phyloP scores from a whole-genome alignment of 805 yeast species.

The Metschnikowia peoriensis region DNA sequence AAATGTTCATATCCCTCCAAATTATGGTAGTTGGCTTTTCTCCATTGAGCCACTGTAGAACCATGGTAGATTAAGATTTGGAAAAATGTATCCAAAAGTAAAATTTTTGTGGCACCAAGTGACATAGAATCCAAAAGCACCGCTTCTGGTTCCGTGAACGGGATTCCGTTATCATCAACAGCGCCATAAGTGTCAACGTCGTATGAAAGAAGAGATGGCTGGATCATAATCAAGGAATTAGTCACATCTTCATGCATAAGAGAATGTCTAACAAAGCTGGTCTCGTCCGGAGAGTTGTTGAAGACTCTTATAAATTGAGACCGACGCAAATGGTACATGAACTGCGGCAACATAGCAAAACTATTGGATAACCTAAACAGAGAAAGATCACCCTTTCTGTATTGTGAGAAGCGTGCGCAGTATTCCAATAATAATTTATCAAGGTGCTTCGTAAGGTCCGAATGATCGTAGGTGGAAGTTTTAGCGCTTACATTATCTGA shows the following conservation, averaged over 20 bases:
- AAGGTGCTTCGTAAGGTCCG: slow-evolving; percentile 46
- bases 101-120: slow-evolving; percentile 53
- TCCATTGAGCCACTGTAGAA: slow-evolving; percentile 64
- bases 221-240: slow-evolving; percentile 64
- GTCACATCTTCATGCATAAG: slow-evolving; percentile 60
- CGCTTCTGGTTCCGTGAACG: slow-evolving; percentile 51
- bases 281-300: slow-evolving; percentile 72
- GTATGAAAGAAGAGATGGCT: slow-evolving; percentile 62
- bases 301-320: slow-evolving; percentile 65
- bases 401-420: slow-evolving; percentile 48
- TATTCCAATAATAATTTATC: slow-evolving; percentile 48
- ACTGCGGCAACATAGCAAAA: slow-evolving; percentile 61
- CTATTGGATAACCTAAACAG: slow-evolving; percentile 50
- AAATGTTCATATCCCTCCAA: slow-evolving; percentile 58
- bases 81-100: slow-evolving; percentile 66
- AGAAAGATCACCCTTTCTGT: slow-evolving; percentile 43
- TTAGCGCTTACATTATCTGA: slow-evolving; percentile 14
- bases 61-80: slow-evolving; percentile 69
- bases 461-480: slow-evolving; percentile 20
- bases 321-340: slow-evolving; percentile 64
- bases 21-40: slow-evolving; percentile 61
- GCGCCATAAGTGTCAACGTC: slow-evolving; percentile 46
- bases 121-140: slow-evolving; percentile 65
- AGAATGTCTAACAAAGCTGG: slow-evolving; percentile 61
- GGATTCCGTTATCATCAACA: slow-evolving; percentile 29